These are phyloP conservation scores for Stagonosporopsis vannaccii DNA, from an alignment of 2,329 filamentous ascomycete genomes.

Conservation along the genomic window DNA sequence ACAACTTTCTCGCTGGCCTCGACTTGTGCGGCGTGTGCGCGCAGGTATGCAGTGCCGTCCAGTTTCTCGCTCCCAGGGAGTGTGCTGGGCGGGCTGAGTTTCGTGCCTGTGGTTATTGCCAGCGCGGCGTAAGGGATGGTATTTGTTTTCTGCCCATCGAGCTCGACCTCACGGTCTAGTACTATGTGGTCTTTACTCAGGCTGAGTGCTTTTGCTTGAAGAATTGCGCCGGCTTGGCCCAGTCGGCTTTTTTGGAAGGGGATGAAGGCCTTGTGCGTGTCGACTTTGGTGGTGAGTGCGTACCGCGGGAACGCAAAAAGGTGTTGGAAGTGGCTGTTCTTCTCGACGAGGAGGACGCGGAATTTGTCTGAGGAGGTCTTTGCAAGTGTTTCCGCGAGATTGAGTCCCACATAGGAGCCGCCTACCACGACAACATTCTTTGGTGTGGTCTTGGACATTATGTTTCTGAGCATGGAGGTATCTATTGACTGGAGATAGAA, in stretches of 20 bases:
- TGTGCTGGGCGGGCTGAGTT: conserved; percentile 29
- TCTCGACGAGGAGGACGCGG: conserved; percentile 65
- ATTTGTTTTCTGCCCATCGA: conserved; percentile 53
- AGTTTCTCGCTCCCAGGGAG: conserved; percentile 14
- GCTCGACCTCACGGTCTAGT: conserved; percentile 41
- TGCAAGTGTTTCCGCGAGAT: conserved; percentile 17
- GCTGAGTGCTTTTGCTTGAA: conserved; percentile 53
- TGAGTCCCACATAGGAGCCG: conserved; percentile 19
- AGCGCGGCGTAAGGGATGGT: conserved; percentile 58
- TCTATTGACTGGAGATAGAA: background rate
- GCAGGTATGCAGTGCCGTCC: conserved; percentile 31
- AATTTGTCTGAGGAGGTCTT: conserved; percentile 44
- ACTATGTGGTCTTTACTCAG: conserved; percentile 51
- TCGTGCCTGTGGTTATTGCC: conserved; percentile 65
- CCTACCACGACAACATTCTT: conserved; percentile 20
- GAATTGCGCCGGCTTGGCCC: conserved; percentile 5
- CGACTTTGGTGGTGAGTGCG: conserved; percentile 60
- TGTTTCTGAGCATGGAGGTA: conserved; percentile 6
- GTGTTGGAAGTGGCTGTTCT: conserved; percentile 67
- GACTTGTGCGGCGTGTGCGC: conserved; percentile 61
- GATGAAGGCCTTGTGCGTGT: conserved; percentile 67
- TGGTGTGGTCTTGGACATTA: conserved; percentile 3
- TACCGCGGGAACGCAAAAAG: conserved; percentile 68
- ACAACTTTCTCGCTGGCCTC: conserved; percentile 55
- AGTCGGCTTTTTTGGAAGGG: conserved; percentile 57